Evolutionary conservation across 2,329 filamentous ascomycete genomes (phyloP).

Genomic region (Tetracladium maxilliforme): DNA sequence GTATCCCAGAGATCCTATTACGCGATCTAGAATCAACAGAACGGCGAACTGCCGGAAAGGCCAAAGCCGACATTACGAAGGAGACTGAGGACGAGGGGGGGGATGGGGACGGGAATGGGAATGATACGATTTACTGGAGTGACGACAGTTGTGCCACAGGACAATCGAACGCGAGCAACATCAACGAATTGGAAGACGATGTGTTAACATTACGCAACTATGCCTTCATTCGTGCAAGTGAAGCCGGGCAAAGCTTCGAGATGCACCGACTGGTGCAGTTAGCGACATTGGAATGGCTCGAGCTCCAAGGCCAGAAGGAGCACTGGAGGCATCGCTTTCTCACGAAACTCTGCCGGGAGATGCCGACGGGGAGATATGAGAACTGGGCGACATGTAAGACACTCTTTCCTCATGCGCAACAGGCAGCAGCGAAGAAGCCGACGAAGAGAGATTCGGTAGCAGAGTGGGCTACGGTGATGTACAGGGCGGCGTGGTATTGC

Average conservation of each 20-base stretch:
- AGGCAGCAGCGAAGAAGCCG: constrained; percentile 4
- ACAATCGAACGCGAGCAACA: neutral
- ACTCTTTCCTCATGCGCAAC: constrained; percentile 15
- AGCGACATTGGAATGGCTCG: constrained; percentile 9
- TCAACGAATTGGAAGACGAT: constrained; percentile 15
- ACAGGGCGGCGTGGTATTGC: constrained; percentile 10
- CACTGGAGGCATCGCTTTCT: constrained; percentile 6
- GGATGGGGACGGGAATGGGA: constrained; percentile 2
- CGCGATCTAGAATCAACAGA: constrained; percentile 2
- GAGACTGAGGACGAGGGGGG: neutral
- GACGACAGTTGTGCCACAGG: constrained; percentile 1
- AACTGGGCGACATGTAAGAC: constrained; percentile 16
- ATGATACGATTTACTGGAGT: neutral
- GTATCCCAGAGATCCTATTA: constrained; percentile 7
- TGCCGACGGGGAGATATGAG: constrained; percentile 10
- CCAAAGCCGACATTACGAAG: neutral
- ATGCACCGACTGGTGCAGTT: constrained; percentile 9
- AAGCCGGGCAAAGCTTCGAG: constrained; percentile 5
- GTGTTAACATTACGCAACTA: constrained; percentile 18
- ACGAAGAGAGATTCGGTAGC: constrained; percentile 4
- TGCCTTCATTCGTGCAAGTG: constrained; percentile 16
- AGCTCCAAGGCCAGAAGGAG: constrained; percentile 3
- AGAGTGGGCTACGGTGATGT: constrained; percentile 8
- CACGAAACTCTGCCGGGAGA: constrained; percentile 5
- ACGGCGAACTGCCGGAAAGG: no score